Base-by-base conservation (phyloP, 148 eudicot species). In the Rhododendron kiyosumense region DNA sequence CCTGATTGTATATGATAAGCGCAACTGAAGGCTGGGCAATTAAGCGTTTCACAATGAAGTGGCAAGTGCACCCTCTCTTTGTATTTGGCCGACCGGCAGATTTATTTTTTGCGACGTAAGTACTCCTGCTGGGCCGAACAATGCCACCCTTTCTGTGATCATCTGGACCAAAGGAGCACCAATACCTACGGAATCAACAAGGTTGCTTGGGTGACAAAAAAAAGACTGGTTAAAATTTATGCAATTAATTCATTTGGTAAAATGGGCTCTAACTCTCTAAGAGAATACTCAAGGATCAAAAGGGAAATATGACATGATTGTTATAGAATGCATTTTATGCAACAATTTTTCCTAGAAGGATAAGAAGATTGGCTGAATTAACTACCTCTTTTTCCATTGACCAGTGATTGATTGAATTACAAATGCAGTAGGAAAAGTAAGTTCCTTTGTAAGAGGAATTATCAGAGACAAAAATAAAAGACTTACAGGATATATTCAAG, bases 111-210 rank as follows among this genome's bases (percentile, higher is more conserved):
- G 93, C 88, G 36, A 89, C 88, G 52, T 90, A 93, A 5, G 91
- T 92, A 81, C 77, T 94, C 87, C 99, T 92, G 90, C 99, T 95
- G n/a, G 97, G 99, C 45, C 99, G 92, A 83, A 96, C 92, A 77
- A 94, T 61, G 43, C 99, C 99, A 52, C 99, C 98, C 88, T 92
- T 92, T 73, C 99, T 87, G 83, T 92, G 95, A 86, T 96, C 99
- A 88, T 95, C 98, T 36, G 99, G 99, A 17, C 99, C 99, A 93
- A 95, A 95, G 74, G 99, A 96, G 84, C 99, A 96, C 98, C 99
- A 96, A 84, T 95, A 96, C 94, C 98, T 96, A 87, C 38, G 67
- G n/a, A 88, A 34, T 41, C 59, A 73, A 54, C 41, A 86, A 26
- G 73, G 84, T 75, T 51, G 67, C 10, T 22, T 54, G 20, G 76